Conservation (phyloP, 345 rosid species). For the Cardamine chenopodiifolia region DNA sequence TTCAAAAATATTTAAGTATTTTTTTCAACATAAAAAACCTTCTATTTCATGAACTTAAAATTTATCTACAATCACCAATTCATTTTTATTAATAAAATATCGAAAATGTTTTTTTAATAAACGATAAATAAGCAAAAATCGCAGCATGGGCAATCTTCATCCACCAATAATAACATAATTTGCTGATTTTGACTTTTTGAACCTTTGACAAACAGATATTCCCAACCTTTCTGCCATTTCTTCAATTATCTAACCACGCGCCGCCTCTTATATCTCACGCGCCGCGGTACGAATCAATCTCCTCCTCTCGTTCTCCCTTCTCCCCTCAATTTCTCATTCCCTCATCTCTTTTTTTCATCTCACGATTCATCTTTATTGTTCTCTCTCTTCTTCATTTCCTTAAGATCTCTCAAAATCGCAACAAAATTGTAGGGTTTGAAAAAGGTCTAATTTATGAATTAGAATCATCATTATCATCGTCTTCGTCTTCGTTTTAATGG, state of each 20-base stretch:
- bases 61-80: background rate
- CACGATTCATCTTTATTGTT: background rate
- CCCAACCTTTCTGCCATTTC: constrained; percentile 3
- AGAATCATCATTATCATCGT: constrained; percentile 14
- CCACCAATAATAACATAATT: constrained; percentile 20
- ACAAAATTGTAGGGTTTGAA: constrained; percentile 7
- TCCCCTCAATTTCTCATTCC: background rate
- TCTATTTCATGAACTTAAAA: background rate
- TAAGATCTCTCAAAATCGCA: background rate
- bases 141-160: constrained; percentile 21
- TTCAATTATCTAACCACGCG: constrained; percentile 32
- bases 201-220: constrained; percentile 27
- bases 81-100: background rate
- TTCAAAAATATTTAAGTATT: no score
- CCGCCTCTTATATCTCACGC: constrained; percentile 35
- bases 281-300: constrained; percentile 14
- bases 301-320: background rate
- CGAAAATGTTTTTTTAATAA: background rate
- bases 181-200: constrained; percentile 28
- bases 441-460: constrained; percentile 41
- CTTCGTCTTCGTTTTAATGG: constrained; percentile 47
- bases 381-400: background rate
- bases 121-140: background rate
- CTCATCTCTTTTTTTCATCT: background rate
- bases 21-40: no score